Conservation (phyloP, 805 yeast species). For the Candida krabiensis region DNA sequence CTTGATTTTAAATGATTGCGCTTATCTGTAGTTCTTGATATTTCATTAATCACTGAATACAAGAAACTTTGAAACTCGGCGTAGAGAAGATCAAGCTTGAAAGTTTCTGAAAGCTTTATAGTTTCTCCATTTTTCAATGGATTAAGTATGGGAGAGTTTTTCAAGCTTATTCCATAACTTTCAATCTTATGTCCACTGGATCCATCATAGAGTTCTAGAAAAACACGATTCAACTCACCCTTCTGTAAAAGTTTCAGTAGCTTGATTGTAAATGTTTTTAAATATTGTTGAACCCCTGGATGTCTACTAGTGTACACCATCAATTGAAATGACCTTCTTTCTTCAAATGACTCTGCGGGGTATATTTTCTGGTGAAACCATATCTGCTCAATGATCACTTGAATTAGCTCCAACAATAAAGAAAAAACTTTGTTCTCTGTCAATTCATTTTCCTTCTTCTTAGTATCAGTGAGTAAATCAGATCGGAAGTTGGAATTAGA, state of each 20-base stretch:
- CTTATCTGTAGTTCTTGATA: slow-evolving; percentile 11
- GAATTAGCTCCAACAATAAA: slow-evolving; percentile 47
- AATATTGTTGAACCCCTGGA: slow-evolving; percentile 41
- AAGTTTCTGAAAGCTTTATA: slow-evolving; percentile 12
- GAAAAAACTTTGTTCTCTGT: slow-evolving; percentile 29
- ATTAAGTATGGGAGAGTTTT: slow-evolving; percentile 27
- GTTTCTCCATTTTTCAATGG: slow-evolving; percentile 10
- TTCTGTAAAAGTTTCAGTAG: slow-evolving; percentile 15
- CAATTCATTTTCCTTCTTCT: too few species aligned
- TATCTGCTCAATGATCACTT: slow-evolving; percentile 53
- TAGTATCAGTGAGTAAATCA: too few species aligned
- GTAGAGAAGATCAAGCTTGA: slow-evolving; percentile 14
- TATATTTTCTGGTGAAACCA: slow-evolving; percentile 55
- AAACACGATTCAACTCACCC: slow-evolving; percentile 26
- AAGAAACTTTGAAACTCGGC: slow-evolving; percentile 29
- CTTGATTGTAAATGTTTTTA: slow-evolving; percentile 33
- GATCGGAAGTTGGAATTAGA: too few species aligned
- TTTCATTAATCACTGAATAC: slow-evolving; percentile 25
- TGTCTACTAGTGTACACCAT: slow-evolving; percentile 45
- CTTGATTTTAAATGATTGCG: slow-evolving; percentile 9
- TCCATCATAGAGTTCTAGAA: slow-evolving; percentile 21
- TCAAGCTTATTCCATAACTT: slow-evolving; percentile 30
- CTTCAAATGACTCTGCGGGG: slow-evolving; percentile 48
- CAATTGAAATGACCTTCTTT: slow-evolving; percentile 42
- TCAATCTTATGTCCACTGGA: slow-evolving; percentile 10